Evolutionary conservation across 2,329 filamentous ascomycete species (phyloP), one percentile per base, ranked within the genome.

Genomic region (Cercospora sp.): DNA sequence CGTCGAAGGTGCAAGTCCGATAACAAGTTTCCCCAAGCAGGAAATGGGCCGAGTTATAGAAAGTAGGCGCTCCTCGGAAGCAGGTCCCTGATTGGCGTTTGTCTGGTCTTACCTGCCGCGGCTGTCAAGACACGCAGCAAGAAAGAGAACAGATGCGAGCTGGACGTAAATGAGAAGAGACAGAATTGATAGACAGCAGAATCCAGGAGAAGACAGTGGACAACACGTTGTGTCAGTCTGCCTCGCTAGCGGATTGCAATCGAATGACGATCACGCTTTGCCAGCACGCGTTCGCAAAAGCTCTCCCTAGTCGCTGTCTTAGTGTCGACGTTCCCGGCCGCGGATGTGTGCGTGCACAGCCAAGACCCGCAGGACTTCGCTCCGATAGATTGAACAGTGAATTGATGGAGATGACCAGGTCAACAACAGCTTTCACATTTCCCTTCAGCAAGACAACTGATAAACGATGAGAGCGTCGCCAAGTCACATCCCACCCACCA

Each of bases 201-300:
- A 58, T 30, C 53, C 53, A 58, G 53, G 53, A 58, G 53, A 58
- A 58, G 53, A 58, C 13, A 30, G 30, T 33, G 30, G 53, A 53
- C 48, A 33, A 58, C 26, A 58, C 53, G 30, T 58, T 28, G 26
- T 30, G 30, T 30, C 53, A 31, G 28, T 31, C 30, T 58, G 53
- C 30, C 53, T 30, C 53, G 26, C 53, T 58, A 58, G 28, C 28
- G 60, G 26, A 20, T 36, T 45, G 60, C 31, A 18, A 62, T 62
- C 31, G 60, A 62, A 58, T 33, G 28, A 58, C 53, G 53, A 58
- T 58, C 53, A 58, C 53, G 53, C 53, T 31, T 58, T 26, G 30
- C 53, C 53, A 57, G 23, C 28, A n/a, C 28, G 23, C 53, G 28
- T 31, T 28, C 36, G 36, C 36, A 42, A 42, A 42, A 42, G 28